Evolutionary conservation across 805 yeast genomes (phyloP), one percentile per base, ranked within the genome.

Genomic region (Torulaspora quercuum): DNA sequence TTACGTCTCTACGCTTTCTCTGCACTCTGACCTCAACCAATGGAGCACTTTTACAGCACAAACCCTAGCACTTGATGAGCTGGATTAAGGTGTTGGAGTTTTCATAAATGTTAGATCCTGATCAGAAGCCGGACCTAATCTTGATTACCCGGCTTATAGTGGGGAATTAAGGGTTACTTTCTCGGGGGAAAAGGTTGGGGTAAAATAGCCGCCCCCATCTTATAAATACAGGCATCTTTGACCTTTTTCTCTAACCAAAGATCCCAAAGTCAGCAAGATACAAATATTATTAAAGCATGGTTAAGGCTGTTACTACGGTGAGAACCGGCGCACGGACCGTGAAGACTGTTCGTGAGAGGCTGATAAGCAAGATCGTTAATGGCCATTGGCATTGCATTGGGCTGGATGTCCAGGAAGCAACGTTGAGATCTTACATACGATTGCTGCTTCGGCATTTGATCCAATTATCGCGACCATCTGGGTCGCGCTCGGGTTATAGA

Each of bases 301-400:
- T 12, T 11, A 32, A 32, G 19, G 19, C 11, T 6, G 29, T 18
- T 12, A 32, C 35, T 7, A 32, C 35, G 20, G 35, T 32, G 24
- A 28, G 35, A 7, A 25, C 29, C 9, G 35, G 35, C 9, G 35
- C 35, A 10, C 35, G 35, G 13, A 32, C 29, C 9, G 35, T 32
- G 6, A 32, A 23, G n/a, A 32, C 35, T n/a, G 35, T 29, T 9
- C 33, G 37, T 6, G 25, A n/a, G 13, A 21, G 32, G 32, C 23
- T 34, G 37, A n/a, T 34, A 15, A 29, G 22, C 25, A 34, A 27
- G 28, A 23, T 28, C 7, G 18, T 27, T 18, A 34, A 23, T 15
- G 37, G 32, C 16, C 57, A 48, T 14, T 28, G 32, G 26, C 34
- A 40, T 12, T 50, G 56, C 33, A 39, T 55, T 19, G 60, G 58